Conservation (phyloP, 169 alveolate genomes). For the Babesia bigemina region DNA sequence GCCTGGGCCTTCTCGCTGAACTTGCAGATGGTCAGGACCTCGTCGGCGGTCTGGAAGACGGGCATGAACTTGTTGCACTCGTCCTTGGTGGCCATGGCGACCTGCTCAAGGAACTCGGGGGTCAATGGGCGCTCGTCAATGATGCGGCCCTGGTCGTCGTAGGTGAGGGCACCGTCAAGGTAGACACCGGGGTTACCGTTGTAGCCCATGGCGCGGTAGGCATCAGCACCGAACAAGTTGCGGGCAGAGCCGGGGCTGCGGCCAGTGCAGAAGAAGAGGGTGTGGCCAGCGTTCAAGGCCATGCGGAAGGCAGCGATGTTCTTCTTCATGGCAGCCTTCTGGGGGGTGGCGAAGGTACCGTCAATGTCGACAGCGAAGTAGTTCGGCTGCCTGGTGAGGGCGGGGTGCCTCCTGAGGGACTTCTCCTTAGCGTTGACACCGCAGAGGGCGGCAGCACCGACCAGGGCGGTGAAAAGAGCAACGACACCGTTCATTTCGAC, state of each 20-base stretch:
- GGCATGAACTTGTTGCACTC: conserved; percentile 7
- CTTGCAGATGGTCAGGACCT: neutral
- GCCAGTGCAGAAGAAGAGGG: conserved; percentile 34
- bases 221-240: neutral
- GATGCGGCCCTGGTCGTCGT: conserved; percentile 17
- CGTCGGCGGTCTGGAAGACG: neutral
- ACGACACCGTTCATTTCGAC: too few species aligned
- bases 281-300: conserved; percentile 9
- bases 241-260: neutral
- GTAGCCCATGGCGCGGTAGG: neutral
- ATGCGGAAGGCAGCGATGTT: conserved; percentile 28
- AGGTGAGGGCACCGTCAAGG: conserved; percentile 28
- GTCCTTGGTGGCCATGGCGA: neutral
- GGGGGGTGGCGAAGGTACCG: conserved; percentile 25
- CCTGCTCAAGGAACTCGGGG: neutral
- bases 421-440: too few species aligned
- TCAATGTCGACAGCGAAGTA: conserved; percentile 41
- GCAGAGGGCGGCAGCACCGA: too few species aligned
- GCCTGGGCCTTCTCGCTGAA: neutral
- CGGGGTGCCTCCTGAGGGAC: neutral
- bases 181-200: conserved; percentile 39
- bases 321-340: conserved; percentile 12
- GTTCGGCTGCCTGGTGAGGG: conserved; percentile 8
- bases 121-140: neutral
- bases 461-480: too few species aligned